These are phyloP conservation scores for Pichia sporocuriosa DNA, from an alignment of 805 yeast species.

Conservation along the genomic window DNA sequence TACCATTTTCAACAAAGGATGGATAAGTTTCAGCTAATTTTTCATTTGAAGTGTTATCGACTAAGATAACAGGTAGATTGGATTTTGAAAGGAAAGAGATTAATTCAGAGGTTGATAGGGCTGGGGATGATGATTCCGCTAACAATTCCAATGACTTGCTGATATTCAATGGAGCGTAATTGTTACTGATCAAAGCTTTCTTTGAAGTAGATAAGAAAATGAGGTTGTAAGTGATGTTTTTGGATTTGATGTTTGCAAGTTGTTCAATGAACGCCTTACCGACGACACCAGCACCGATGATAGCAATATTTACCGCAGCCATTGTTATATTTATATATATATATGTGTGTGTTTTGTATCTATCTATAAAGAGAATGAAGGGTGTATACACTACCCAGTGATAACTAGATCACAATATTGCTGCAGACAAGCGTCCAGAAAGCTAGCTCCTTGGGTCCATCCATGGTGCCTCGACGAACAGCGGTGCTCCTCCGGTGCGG, in stretches of 20 bases:
- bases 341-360: too few relatives aligned
- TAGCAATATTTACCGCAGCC: conserved; percentile 54
- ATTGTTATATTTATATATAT: conserved; percentile 1
- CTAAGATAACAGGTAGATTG: conserved; percentile 69
- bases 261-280: conserved; percentile 89
- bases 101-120: conserved; percentile 52
- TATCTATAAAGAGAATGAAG: neutral
- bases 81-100: conserved; percentile 58
- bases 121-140: conserved; percentile 38
- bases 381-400: neutral
- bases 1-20: conserved; percentile 61
- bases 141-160: conserved; percentile 48
- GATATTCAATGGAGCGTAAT: conserved; percentile 66
- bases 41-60: conserved; percentile 91
- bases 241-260: conserved; percentile 53
- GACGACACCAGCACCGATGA: conserved; percentile 89
- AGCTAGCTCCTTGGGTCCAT: too few relatives aligned
- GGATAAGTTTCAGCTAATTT: conserved; percentile 74
- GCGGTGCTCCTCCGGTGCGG: too few relatives aligned
- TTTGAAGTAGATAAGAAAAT: conserved; percentile 72
- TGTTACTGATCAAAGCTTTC: conserved; percentile 59
- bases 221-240: conserved; percentile 58
- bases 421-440: too few relatives aligned
- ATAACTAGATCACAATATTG: too few relatives aligned
- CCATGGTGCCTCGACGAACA: neutral